Evolutionary conservation across 495 filamentous ascomycete species (phyloP).

Genomic region (Beverwykella pulmonaria): DNA sequence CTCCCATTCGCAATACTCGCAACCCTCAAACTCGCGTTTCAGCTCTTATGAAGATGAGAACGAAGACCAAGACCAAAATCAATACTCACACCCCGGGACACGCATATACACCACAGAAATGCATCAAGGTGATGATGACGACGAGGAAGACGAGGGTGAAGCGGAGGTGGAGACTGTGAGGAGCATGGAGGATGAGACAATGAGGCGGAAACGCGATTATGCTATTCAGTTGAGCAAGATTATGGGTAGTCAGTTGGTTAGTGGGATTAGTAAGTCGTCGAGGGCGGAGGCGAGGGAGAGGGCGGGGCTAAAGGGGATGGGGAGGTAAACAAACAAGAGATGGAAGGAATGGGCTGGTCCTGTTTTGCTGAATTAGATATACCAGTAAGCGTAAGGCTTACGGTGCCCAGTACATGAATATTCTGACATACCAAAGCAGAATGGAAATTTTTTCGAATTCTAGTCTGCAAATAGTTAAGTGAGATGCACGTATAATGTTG

Average conservation of each 20-base stretch:
- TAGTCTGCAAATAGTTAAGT: too few relatives aligned
- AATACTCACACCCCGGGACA: not conserved
- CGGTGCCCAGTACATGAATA: too few relatives aligned
- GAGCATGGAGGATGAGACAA: not conserved
- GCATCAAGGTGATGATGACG: not conserved
- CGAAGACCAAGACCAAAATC: not conserved
- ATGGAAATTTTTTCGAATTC: too few relatives aligned
- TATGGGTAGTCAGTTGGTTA: slow-evolving; percentile 18
- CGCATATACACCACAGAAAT: not conserved
- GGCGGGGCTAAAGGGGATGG: not conserved
- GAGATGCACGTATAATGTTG: too few relatives aligned
- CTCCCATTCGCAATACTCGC: not conserved
- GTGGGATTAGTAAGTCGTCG: slow-evolving; percentile 6
- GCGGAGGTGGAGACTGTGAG: not conserved
- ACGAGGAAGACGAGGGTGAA: not conserved
- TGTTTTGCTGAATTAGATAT: not conserved
- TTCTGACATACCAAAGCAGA: too few relatives aligned
- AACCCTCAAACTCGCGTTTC: not conserved
- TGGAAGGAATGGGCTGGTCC: not conserved
- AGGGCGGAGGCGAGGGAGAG: not conserved
- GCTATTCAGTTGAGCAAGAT: slow-evolving; percentile 7
- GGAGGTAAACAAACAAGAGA: not conserved
- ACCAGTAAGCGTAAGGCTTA: too few relatives aligned
- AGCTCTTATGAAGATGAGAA: too few relatives aligned
- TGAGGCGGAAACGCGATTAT: slow-evolving; percentile 4